These are phyloP conservation scores for Cordyceps javanica DNA, from an alignment of 2,329 filamentous ascomycete species.

Conservation along the genomic window DNA sequence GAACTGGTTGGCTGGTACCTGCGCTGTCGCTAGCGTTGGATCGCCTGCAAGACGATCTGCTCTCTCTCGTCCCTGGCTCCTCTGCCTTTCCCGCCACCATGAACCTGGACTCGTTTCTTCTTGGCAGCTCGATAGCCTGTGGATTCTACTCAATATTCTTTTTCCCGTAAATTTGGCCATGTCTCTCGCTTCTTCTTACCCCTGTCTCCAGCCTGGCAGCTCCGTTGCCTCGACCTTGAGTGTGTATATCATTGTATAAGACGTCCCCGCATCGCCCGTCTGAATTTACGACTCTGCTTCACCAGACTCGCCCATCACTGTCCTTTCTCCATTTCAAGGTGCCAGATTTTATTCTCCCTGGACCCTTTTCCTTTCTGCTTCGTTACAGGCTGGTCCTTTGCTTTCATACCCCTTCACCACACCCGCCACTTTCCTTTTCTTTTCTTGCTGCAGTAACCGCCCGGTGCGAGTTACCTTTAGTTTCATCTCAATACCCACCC, in stretches of 20 bases:
- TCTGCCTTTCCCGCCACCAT: background rate
- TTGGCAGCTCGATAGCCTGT: background rate
- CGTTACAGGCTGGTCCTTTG: constrained; percentile 31
- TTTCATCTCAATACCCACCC: constrained; percentile 13
- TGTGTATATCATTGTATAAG: constrained; percentile 13
- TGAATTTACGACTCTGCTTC: constrained; percentile 1
- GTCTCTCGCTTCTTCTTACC: constrained; percentile 16
- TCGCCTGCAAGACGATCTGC: background rate
- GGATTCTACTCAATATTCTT: background rate
- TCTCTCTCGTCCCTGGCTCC: background rate
- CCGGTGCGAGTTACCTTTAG: constrained; percentile 18
- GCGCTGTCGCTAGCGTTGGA: constrained; percentile 5
- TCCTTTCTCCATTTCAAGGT: constrained; percentile 8
- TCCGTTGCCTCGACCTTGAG: constrained; percentile 5
- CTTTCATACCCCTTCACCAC: constrained; percentile 13
- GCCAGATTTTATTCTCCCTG: background rate
- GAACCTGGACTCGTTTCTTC: constrained; percentile 22
- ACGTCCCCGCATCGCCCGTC: constrained; percentile 2
- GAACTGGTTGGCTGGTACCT: background rate
- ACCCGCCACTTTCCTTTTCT: constrained; percentile 19
- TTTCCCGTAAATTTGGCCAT: constrained; percentile 25
- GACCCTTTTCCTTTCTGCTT: constrained; percentile 18
- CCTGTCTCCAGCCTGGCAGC: constrained; percentile 13
- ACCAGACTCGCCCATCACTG: constrained; percentile 10
- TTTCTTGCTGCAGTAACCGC: constrained; percentile 18